A percentile compares a stretch with the other conserved stretches of the same genome.
Conservation (phyloP, 257 asterid genomes). For the Coffea eugenioides region DNA sequence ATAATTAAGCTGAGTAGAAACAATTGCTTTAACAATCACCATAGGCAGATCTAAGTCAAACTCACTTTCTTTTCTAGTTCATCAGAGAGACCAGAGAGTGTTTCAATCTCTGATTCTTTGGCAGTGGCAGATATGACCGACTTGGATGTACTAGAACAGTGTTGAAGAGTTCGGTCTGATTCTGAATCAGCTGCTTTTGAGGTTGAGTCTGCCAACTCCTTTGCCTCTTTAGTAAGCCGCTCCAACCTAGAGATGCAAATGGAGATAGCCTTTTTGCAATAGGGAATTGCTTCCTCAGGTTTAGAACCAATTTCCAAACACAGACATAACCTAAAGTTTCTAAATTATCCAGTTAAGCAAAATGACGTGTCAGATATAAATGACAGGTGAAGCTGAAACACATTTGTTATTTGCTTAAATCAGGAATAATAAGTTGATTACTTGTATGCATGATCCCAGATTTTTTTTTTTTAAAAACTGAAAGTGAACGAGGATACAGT, state of each 20-base stretch:
- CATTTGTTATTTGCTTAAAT: background rate
- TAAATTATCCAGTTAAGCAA: constrained; percentile 50
- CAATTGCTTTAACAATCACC: background rate
- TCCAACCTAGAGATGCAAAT: constrained; percentile 69
- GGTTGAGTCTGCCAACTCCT: constrained; percentile 29
- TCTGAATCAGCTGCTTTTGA: constrained; percentile 35
- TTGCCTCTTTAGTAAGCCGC: constrained; percentile 51
- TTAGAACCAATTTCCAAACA: constrained; percentile 90
- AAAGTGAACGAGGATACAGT: constrained; percentile 68
- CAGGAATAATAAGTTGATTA: background rate
- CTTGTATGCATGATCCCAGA: background rate
- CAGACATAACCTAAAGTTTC: constrained; percentile 87
- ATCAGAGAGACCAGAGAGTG: constrained; percentile 59
- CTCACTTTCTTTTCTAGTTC: constrained; percentile 88
- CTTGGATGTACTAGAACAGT: constrained; percentile 39
- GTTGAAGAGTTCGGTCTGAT: constrained; percentile 33
- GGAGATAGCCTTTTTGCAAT: constrained; percentile 77
- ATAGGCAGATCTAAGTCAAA: background rate
- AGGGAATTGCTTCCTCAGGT: constrained; percentile 77
- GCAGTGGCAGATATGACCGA: constrained; percentile 38
- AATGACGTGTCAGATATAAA: constrained; percentile 16
- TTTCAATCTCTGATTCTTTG: constrained; percentile 68
- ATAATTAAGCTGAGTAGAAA: background rate
- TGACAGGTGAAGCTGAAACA: background rate
- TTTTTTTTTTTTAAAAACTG: background rate